Evolutionary conservation across 2,329 filamentous ascomycete genomes (phyloP).

Genomic region (Botrytis tulipae): DNA sequence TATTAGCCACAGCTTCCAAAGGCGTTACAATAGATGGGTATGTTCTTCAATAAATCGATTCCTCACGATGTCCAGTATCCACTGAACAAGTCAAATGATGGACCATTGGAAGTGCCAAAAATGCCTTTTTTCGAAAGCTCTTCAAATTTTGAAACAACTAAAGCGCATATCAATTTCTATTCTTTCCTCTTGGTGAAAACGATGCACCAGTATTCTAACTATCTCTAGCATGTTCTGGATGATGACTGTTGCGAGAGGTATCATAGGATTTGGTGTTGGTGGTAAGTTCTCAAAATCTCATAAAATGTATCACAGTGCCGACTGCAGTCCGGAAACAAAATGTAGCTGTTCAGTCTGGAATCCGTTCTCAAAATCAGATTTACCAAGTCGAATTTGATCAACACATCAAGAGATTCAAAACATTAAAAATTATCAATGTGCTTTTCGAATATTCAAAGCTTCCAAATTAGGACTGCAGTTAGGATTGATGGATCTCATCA

Average conservation of each 20-base stretch:
- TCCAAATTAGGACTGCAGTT: not conserved
- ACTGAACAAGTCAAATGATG: not conserved
- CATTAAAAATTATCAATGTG: not conserved
- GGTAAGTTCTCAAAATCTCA: constrained; percentile 33
- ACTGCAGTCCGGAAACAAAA: not conserved
- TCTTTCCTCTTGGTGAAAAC: not conserved
- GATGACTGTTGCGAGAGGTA: constrained; percentile 49
- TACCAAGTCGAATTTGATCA: not conserved
- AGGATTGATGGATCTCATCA: not conserved
- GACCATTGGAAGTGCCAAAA: no score
- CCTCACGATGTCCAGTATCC: not conserved
- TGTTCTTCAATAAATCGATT: not conserved
- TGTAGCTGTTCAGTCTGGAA: not conserved
- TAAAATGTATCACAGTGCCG: not conserved
- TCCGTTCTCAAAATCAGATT: not conserved
- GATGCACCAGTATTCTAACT: not conserved
- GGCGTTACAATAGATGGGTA: constrained; percentile 44
- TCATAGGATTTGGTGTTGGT: constrained; percentile 48
- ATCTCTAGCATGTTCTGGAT: constrained; percentile 50
- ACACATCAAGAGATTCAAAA: not conserved
- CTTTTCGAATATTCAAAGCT: not conserved
- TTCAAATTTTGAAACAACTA: not conserved
- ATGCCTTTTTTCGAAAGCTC: not conserved
- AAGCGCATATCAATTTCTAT: not conserved
- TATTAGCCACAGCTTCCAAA: constrained; percentile 46